Base-by-base conservation (phyloP, 2,329 filamentous ascomycete genomes). In the Penicillium sp. region DNA sequence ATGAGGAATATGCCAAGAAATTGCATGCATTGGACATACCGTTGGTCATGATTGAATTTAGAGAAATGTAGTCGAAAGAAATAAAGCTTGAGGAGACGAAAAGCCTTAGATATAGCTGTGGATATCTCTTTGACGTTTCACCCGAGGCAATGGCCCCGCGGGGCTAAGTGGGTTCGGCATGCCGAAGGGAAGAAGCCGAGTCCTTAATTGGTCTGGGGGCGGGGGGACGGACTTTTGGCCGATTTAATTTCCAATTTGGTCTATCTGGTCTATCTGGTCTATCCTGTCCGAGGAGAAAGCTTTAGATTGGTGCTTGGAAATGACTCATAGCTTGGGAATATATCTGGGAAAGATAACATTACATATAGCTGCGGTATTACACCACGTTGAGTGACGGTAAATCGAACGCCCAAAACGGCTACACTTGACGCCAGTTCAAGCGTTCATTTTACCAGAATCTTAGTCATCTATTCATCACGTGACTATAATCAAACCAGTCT, bases 161-260 rank as follows among this genome's bases (percentile, higher is more conserved):
- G 65, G 64, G 66, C 55, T 38, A 31, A 44, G 60, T 60, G 63
- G 57, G 45, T 43, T 66, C 70, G 70, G 71, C 56, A 69, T 70
- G 61, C 70, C 70, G 69, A 66, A 53, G 2, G 10, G 6, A 25
- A 27, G 62, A 71, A 60, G 60, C 70, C 71, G 70, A 69, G 61
- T 15, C 9, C 38, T n/a, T 38, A 27, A 70, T 70, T 72, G 68
- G 70, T 36, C 31, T 2, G 23, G 36, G 36, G 43, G 43, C 8
- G 10, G 44, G 23, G 5, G 3, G 4, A 11, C 25, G 25, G 53
- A 51, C 39, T n/a, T 43, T 19, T 39, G n/a, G 23, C 45, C 52
- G 39, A 43, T 43, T 27, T 13, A 15, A 19, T 34, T 34, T 33
- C 27, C 15, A 52, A 52, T 46, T 13, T 29, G 15, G 33, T 33